Evolutionary conservation across 2,329 filamentous ascomycete species (phyloP).

Genomic region (Aureobasidium sp.): DNA sequence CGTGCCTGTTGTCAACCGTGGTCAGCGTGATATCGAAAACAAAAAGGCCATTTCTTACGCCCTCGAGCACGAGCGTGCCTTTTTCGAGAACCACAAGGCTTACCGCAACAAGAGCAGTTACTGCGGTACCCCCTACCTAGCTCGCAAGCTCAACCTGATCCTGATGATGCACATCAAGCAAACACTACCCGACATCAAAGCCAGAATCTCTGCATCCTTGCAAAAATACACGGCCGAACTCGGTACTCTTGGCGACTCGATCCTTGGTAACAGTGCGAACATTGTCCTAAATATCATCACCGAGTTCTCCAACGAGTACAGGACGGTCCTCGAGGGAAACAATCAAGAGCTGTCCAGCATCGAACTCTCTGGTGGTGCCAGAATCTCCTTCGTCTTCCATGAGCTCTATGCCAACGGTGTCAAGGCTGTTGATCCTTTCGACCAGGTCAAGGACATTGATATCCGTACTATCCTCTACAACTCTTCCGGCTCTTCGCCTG

Average conservation of each 20-base stretch:
- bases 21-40: conserved; percentile 96
- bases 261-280: conserved; percentile 92
- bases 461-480: conserved; percentile 97
- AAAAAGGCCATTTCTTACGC: conserved; percentile 89
- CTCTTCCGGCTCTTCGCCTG: conserved; percentile 95
- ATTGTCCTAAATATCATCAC: conserved; percentile 98
- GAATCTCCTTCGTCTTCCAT: conserved; percentile 99
- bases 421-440: conserved; percentile 96
- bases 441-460: conserved; percentile 93
- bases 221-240: conserved; percentile 86
- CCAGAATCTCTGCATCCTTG: conserved; percentile 84
- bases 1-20: conserved; percentile 94
- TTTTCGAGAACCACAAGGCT: conserved; percentile 97
- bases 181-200: conserved; percentile 96
- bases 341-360: conserved; percentile 91
- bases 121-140: conserved; percentile 94
- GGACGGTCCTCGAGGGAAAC: conserved; percentile 91
- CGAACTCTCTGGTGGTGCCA: conserved; percentile 89
- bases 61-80: conserved; percentile 88
- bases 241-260: conserved; percentile 75
- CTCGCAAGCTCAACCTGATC: conserved; percentile 93
- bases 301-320: conserved; percentile 96
- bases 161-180: conserved; percentile 99
- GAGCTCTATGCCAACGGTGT: conserved; percentile 96
- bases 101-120: conserved; percentile 98